Conservation (phyloP, 352 stramenopile species). For the Saprolegnia parasitica region DNA sequence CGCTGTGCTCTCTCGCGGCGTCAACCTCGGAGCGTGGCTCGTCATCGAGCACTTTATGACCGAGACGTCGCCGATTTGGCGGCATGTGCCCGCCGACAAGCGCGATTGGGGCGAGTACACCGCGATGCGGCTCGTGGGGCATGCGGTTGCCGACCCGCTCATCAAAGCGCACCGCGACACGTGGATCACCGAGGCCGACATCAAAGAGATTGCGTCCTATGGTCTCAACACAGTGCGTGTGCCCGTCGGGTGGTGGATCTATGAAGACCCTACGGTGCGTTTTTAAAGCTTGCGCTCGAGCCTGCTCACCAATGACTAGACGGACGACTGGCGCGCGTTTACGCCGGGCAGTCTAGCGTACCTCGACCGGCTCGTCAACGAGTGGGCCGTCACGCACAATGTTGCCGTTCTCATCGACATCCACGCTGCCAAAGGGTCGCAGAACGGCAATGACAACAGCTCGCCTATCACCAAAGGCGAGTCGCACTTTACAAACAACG, state of each 20-base stretch:
- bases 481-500: neutral
- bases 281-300: neutral
- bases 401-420: constrained; percentile 76
- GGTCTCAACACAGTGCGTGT: constrained; percentile 77
- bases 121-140: constrained; percentile 47
- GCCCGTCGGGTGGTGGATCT: constrained; percentile 74
- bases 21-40: constrained; percentile 8
- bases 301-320: constrained; percentile 26
- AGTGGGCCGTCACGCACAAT: constrained; percentile 59
- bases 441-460: constrained; percentile 79
- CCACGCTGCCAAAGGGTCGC: constrained; percentile 66
- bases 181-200: constrained; percentile 73
- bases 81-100: constrained; percentile 45
- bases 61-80: constrained; percentile 76
- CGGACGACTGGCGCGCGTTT: constrained; percentile 39
- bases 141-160: constrained; percentile 46
- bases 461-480: constrained; percentile 35
- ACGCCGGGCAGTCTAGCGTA: constrained; percentile 43
- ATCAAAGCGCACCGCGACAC: constrained; percentile 66
- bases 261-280: neutral
- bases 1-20: neutral
- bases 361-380: constrained; percentile 65
- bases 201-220: constrained; percentile 51
- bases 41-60: constrained; percentile 74
- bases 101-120: constrained; percentile 44